Evolutionary conservation across 1,284 basidiomycete genomes (phyloP).

Genomic region (Ceratobasidium sp.): DNA sequence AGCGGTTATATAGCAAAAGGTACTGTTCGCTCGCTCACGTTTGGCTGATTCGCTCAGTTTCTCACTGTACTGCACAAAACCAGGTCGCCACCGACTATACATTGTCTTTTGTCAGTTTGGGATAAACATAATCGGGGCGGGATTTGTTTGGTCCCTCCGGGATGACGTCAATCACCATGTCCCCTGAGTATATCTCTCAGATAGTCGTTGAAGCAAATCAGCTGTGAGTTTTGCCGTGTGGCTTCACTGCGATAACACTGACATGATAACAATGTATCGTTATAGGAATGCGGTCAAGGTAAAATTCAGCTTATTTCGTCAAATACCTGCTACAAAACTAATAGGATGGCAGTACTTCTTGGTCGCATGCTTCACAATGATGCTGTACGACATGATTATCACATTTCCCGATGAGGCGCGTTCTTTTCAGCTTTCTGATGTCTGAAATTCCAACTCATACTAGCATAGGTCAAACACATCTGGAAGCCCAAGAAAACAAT

Average conservation of each 20-base stretch:
- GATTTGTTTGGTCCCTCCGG: slow-evolving; percentile 3
- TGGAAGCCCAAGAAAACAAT: slow-evolving; percentile 41
- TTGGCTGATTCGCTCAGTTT: neutral
- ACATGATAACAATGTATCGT: neutral
- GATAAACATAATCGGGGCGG: neutral
- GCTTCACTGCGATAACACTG: too few species aligned
- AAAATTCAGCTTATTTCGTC: too few species aligned
- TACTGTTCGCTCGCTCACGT: neutral
- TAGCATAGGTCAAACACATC: slow-evolving; percentile 24
- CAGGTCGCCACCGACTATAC: too few species aligned
- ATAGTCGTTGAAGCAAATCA: slow-evolving; percentile 1
- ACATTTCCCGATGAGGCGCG: slow-evolving; percentile 36
- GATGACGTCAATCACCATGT: neutral
- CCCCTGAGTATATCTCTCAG: neutral
- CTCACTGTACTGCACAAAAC: neutral
- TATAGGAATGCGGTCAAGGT: slow-evolving; percentile 31
- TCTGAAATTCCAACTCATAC: neutral
- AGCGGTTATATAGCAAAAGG: slow-evolving; percentile 12
- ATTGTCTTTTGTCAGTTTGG: too few species aligned
- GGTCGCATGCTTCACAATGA: slow-evolving; percentile 40
- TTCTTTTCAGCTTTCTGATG: neutral
- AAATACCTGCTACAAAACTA: neutral
- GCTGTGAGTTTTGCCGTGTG: neutral
- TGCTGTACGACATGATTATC: slow-evolving; percentile 41
- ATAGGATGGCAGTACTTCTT: slow-evolving; percentile 32